Evolutionary conservation across 2,329 filamentous ascomycete species (phyloP), one percentile per base, ranked within the genome.

Genomic region (Aspergillus sp.): DNA sequence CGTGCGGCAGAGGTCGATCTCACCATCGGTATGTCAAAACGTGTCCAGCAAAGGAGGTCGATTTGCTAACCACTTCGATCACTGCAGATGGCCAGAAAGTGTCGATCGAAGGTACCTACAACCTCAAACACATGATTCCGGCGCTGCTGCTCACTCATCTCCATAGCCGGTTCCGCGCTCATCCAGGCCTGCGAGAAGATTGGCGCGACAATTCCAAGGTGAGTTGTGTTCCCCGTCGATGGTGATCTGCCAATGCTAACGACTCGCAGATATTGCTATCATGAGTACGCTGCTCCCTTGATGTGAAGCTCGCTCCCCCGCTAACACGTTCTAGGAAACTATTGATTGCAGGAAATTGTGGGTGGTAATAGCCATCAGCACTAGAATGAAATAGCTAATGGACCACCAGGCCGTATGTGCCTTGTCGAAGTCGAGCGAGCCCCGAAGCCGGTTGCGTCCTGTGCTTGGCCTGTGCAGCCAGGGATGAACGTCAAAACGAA

Each of bases 171-270:
- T 48, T 91, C 91, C 52, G 89, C 91, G 57, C 75, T 98, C 54
- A 98, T 98, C 61, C 91, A 98, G 71, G 91, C 91, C 58, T 98
- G 91, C 71, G 91, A 98, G 69, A 95, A 98, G 71, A 91, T 89
- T 45, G 91, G 91, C 57, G 75, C 73, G 47, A 91, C 82, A 42
- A 74, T 96, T 56, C 89, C 89, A 50, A 86, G 82, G 82, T 84
- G 66, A 52, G 71, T 15, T 24, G 26, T 11, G 13, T 3, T 25
- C 5, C 4, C 28, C 14, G 11, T 19, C 12, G 22, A 27, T 19
- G 11, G 20, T 28, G 27, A n/a, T n/a, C 14, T 32, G 24, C 12
- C 34, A 26, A 35, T 49, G 42, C 61, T 68, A 49, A 66, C 50
- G 13, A 39, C 3, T 22, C 47, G 35, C 47, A 84, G 88, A 85